Base-by-base conservation (phyloP, 352 stramenopile genomes). In the Pythium scleroteichum region DNA sequence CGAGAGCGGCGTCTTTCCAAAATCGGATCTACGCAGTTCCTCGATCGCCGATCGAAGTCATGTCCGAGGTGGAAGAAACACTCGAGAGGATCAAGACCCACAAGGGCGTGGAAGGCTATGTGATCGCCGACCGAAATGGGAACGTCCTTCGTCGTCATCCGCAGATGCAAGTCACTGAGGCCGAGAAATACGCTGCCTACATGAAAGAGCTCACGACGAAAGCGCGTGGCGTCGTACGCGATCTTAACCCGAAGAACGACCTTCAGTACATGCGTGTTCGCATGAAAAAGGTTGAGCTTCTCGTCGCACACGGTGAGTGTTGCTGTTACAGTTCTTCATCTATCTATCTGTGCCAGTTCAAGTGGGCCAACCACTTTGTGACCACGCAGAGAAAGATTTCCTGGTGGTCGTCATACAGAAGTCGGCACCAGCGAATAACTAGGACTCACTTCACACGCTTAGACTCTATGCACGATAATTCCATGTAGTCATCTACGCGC, bases 221-320 rank as follows among this genome's bases (percentile, higher is more conserved):
- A 59, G 92, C 94, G 3, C 87, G 87, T 32, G 88, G 95, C 42
- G 92, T 97, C 45, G 91, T 97, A 32, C 78, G 95, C 41, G 95
- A 98, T 73, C 79, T 98, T 29, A 97, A 98, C 68, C 94, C 95
- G 13, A 97, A 96, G 72, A 97, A 98, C 65, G 90, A 98, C 68
- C 72, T 98, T 38, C 84, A 95, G 62, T 98, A 96, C 69, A 87
- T 98, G 68, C 82, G 94, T 49, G 92, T 98, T 38, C 88, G 95
- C 48, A 81, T 97, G 32, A 96, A 96, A 67, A 92, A 89, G 64
- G 81, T 98, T 50, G 94, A 98, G 71, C 68, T 98, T 13, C 75
- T 98, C 46, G 89, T 98, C 22, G 94, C 94, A 10, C 92, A 96
- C 44, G 88, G 87, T 97, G 52, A 33, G 82, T 49, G 42, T 12